A percentile compares a stretch with the other conserved stretches of the same genome.
Conservation (phyloP, 1,284 basidiomycete genomes). For the Grifola frondosa region DNA sequence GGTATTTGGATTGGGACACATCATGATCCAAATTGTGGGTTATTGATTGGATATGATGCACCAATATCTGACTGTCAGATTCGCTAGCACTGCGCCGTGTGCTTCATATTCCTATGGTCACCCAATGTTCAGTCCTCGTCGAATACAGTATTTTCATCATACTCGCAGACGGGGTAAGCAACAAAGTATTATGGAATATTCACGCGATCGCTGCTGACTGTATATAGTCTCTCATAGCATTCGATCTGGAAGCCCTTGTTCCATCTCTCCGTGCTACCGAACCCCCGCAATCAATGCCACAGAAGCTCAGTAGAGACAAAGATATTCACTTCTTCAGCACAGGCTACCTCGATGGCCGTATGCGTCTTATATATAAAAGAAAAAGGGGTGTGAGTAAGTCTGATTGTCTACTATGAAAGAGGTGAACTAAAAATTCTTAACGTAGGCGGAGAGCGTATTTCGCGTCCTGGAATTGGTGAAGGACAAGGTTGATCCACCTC, state of each 20-base stretch:
- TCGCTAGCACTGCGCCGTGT: constrained; percentile 80
- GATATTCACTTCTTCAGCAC: constrained; percentile 95
- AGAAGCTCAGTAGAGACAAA: constrained; percentile 82
- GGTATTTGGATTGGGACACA: constrained; percentile 96
- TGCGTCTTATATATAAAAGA: constrained; percentile 92
- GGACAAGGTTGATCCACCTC: constrained; percentile 80
- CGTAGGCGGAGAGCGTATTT: constrained; percentile 84
- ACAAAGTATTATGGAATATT: neutral
- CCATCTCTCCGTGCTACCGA: constrained; percentile 71
- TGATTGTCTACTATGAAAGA: neutral
- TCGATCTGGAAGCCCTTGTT: constrained; percentile 92
- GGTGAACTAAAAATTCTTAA: constrained; percentile 1
- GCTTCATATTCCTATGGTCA: constrained; percentile 80
- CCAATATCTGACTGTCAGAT: neutral
- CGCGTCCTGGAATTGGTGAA: constrained; percentile 88
- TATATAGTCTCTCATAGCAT: constrained; percentile 69
- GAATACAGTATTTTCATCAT: constrained; percentile 95
- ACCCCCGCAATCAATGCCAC: constrained; percentile 68
- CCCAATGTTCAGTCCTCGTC: constrained; percentile 91
- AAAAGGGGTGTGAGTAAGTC: constrained; percentile 85
- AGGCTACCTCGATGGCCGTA: constrained; percentile 80
- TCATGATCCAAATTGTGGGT: constrained; percentile 78
- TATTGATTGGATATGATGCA: neutral
- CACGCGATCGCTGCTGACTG: neutral
- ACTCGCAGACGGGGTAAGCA: constrained; percentile 80